Evolutionary conservation across 176 grass and related monocot species (phyloP), one percentile per base, ranked within the genome.

Genomic region (Juncus effusus): DNA sequence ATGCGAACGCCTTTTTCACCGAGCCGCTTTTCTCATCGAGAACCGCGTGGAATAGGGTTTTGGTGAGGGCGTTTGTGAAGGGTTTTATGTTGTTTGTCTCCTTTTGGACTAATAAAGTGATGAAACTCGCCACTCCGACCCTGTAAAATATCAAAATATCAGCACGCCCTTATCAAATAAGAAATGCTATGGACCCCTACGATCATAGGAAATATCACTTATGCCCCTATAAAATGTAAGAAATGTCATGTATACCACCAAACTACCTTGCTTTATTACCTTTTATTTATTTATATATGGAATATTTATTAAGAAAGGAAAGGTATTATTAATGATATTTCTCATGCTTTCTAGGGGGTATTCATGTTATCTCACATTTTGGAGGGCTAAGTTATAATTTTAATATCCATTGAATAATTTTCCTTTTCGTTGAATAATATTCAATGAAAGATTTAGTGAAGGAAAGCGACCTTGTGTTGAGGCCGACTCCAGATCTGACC

Each of bases 41-140:
- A 74, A 84, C 93, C 75, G 85, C 87, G 74, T 72, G 86, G 71
- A 81, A 89, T 15, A 88, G 63, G 62, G 83, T 68, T 63, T 88
- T 96, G 45, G 88, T 52, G 74, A 96, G 63, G n/a, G 69, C 77
- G 66, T 73, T 3, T 45, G 82, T 77, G 74, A 83, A 91, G 55
- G 84, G 66, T 65, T 86, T 91, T 73, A 96, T 91, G 38, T 96
- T 85, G 36, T 76, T 11, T 56, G 73, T 87, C 54, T 88, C 85
- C 39, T 91, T 86, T 78, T 96, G 87, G 42, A 88, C 86, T 74
- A 96, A 79, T 65, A 96, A 78, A 65, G 82, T 91, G 70, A 96
- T 88, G 60, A 96, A 96, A 69, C 63, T 96, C 67, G 93, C 93
- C 82, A 96, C 85, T 70, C 93, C 93, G 28, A 96, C 85, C 67